Conservation (phyloP, 495 filamentous ascomycete species). For the Platismatia glauca region DNA sequence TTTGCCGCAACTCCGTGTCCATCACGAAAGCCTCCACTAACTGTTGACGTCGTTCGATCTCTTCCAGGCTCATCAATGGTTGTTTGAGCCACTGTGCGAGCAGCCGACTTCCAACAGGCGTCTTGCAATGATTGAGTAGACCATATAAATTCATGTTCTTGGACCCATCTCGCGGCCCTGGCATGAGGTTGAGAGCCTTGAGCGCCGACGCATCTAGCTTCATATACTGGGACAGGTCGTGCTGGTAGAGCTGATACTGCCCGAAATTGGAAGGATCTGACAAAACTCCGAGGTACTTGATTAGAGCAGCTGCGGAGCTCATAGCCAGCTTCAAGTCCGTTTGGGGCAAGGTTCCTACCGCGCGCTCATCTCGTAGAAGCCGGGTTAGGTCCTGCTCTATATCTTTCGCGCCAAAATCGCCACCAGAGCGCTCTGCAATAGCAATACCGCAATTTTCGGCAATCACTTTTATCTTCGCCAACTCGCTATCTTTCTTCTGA, state of each 20-base stretch:
- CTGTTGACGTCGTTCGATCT: constrained; percentile 87
- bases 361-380: constrained; percentile 74
- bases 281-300: constrained; percentile 90
- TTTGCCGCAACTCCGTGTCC: constrained; percentile 90
- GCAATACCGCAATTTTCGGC: constrained; percentile 88
- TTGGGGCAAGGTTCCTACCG: constrained; percentile 70
- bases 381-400: constrained; percentile 92
- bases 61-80: constrained; percentile 81
- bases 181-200: constrained; percentile 93
- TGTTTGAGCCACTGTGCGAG: constrained; percentile 97
- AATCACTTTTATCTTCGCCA: constrained; percentile 77
- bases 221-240: constrained; percentile 96
- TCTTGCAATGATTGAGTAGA: constrained; percentile 95
- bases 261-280: constrained; percentile 91
- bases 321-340: constrained; percentile 95
- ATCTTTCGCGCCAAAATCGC: constrained; percentile 81
- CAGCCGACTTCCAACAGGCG: constrained; percentile 80
- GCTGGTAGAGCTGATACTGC: constrained; percentile 93
- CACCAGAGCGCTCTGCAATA: constrained; percentile 62
- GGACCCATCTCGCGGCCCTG: constrained; percentile 82
- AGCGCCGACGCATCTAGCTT: constrained; percentile 93
- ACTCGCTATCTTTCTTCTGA: constrained; percentile 76
- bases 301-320: constrained; percentile 86
- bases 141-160: constrained; percentile 98
- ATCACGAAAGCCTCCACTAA: constrained; percentile 91